Percentiles rank a stretch among this genome's conserved stretches.
Conservation (phyloP, 805 yeast genomes). For the Metschnikowia reukaufii region DNA sequence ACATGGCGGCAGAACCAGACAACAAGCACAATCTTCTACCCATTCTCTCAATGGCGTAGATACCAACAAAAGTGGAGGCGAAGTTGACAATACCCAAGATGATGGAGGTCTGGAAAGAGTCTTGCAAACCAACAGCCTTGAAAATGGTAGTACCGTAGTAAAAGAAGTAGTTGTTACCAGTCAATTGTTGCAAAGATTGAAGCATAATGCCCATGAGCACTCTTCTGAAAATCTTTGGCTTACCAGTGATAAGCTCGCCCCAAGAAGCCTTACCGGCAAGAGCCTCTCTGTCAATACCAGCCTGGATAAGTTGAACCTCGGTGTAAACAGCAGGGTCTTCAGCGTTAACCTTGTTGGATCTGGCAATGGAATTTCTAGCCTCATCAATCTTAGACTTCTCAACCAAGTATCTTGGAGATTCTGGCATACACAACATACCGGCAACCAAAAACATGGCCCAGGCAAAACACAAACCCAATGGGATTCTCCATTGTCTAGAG, state of each 20-base stretch:
- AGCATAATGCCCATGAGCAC: constrained; percentile 56
- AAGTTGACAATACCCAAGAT: constrained; percentile 56
- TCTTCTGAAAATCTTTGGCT: constrained; percentile 59
- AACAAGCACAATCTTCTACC: constrained; percentile 56
- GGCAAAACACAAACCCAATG: constrained; percentile 50
- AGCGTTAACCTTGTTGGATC: constrained; percentile 52
- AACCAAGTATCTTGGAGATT: constrained; percentile 65
- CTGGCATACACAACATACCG: constrained; percentile 64
- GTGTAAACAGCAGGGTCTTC: constrained; percentile 56
- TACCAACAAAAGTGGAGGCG: constrained; percentile 54
- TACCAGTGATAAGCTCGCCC: constrained; percentile 61
- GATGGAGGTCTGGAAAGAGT: constrained; percentile 58
- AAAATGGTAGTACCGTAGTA: constrained; percentile 61
- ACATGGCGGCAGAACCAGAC: constrained; percentile 53
- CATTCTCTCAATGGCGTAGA: constrained; percentile 48
- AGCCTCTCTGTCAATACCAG: constrained; percentile 61
- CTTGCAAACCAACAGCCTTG: constrained; percentile 48
- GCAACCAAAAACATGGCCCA: constrained; percentile 49
- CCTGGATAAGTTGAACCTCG: constrained; percentile 55
- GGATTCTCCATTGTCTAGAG: constrained; percentile 67
- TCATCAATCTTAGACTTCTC: constrained; percentile 50
- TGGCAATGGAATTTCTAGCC: constrained; percentile 56
- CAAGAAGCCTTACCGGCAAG: constrained; percentile 66
- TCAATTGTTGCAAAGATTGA: constrained; percentile 60
- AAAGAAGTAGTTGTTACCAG: constrained; percentile 65